Evolutionary conservation across 108 stramenopile genomes (phyloP), one percentile per base, ranked within the genome.

Genomic region (Fragilariopsis cylindrus): DNA sequence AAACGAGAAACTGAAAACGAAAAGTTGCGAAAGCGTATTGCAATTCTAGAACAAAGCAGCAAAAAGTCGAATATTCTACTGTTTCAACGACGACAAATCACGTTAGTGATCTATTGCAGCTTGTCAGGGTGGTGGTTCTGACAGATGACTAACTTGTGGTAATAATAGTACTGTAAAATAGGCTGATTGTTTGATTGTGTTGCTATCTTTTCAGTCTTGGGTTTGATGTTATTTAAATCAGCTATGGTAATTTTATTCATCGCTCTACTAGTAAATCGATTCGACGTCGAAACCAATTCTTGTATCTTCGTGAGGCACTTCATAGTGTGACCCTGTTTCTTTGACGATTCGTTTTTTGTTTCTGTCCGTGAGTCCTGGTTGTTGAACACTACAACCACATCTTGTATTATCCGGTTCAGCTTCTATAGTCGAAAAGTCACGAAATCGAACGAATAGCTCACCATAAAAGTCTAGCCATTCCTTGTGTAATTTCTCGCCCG

Each of bases 391-490:
- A 66, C 85, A 88, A 13, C 84, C 83, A 69, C 87, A 86, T 16
- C 57, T 60, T 3, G 76, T 65, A 50, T 81, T 71, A 11, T 80
- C 74, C 12, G 63, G 19, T 52, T 85, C 69, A 9, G 72, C 43
- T n/a, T 63, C 76, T 69, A 88, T 84, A 48, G 76, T 80, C 62
- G 71, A 77, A 45, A 85, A 86, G 53, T 91, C 90, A 11, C 86
- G 79, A 57, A 84, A 88, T 19, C 85, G 81, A 9, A 76, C 87
- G 83, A 91, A 91, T 19, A 88, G 54, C 41, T 84, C 80, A 6
- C 90, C 90, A 62, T 81, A 91, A 70, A 91, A 84, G 2, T 53
- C 56, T 7, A 77, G 40, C 90, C 90, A 91, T 5, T 74, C 40
- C 4, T 56, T 19, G 44, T 84, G 79, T 55, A 88, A 65, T 30